Base-by-base conservation (phyloP, 2,329 filamentous ascomycete species). In the Epichloe sibirici region DNA sequence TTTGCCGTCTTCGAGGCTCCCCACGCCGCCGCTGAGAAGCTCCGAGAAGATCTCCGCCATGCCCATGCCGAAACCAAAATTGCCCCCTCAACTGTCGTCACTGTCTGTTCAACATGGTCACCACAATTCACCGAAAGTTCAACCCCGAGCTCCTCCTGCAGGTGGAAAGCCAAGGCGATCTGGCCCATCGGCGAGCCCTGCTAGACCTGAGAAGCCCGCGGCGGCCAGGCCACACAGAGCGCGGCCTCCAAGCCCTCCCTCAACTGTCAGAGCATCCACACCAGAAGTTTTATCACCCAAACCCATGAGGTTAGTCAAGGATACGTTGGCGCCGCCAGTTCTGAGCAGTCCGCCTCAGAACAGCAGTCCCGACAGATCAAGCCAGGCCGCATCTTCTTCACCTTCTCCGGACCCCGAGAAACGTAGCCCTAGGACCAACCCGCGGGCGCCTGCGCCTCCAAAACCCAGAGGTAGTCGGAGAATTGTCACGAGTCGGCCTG, bases 371-470 rank as follows among this genome's bases (percentile, higher is more conserved):
- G n/a, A 13, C 42, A 42, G 58, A 48, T 38, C 57, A 35, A 57
- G 54, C 34, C 54, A 59, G 37, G 38, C 55, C 23, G 51, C 55
- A 12, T 60, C 58, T 9, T 61, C 58, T 9, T 56, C 62, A 1
- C 58, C 60, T 2, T 64, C 64, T 7, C 60, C 61, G 2, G 63
- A 65, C 53, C 64, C 63, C 8, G 57, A 54, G 51, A 69, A 66
- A 51, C 61, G 57, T 7, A 61, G 55, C 17, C 48, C 57, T 3
- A 43, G 40, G 6, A 13, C 54, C 4, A 58, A 55, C 45, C 23
- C 59, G 8, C 61, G 64, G 13, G 63, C 70, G 13, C 70, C 71
- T 1, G 66, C 67, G 15, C 69, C 69, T 1, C 69, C 69, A 2
- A 62, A 69, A 43, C 66, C 66, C 9, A 59, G 67, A 2, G 64